Base-by-base conservation (phyloP, 1,284 basidiomycete species). In the Irpex sp. region DNA sequence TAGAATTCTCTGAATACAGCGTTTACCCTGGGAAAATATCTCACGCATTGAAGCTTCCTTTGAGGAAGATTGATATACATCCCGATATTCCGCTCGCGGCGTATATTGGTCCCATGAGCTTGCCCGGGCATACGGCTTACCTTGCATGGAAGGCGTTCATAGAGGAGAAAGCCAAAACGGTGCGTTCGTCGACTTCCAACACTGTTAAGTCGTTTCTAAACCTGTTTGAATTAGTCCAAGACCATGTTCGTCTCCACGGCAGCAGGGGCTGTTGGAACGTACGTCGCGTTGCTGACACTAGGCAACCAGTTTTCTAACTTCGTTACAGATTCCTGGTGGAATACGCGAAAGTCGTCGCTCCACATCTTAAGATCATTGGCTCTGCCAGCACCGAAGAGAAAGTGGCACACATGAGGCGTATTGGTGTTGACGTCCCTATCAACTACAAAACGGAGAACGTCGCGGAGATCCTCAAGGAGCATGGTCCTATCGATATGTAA, bases 371-470 rank as follows among this genome's bases (percentile, higher is more conserved):
- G 70, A 90, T 94, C 68, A 89, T 93, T 70, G 90, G 87, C 1
- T 89, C 91, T 3, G 89, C 90, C 0, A 91, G 92, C 6, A 86
- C 88, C 0, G 82, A 86, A 6, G 88, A 88, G 54, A 94, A 94
- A 80, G 88, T 90, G 69, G 78, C 82, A 9, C 88, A 88, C 78
- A 84, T 91, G 72, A 84, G 86, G 74, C 78, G 84, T 27, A 78
- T 91, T 43, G 90, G 90, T 3, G 86, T 85, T 49, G 88, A 91
- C 74, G 82, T 86, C 20, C 88, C 86, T 2, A 85, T 94, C 80
- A 91, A 93, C 81, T 93, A 93, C 82, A 93, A 92, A 80, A 84
- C 79, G 1, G 77, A 79, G 32, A 77, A 80, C 70, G 83, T 83
- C 56, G 79, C 82, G 58, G 80, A 83, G 54, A 83, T 88, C 11